Conservation (phyloP, 2,329 filamentous ascomycete genomes). For the Trichoderma breve region DNA sequence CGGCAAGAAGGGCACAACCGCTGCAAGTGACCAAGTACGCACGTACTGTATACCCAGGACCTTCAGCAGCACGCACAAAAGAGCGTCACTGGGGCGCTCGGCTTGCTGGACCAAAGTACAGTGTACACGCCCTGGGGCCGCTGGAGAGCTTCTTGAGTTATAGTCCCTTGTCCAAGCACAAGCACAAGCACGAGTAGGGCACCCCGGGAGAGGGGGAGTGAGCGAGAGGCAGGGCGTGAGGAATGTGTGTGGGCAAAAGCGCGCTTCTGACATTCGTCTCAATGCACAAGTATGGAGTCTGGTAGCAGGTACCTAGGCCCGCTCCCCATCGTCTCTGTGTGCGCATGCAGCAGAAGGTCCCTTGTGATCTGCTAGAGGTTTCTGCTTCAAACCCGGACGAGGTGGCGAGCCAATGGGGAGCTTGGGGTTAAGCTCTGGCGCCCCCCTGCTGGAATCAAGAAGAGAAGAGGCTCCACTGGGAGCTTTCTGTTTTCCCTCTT, state of each 20-base stretch:
- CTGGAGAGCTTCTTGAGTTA: neutral
- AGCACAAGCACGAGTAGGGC: neutral
- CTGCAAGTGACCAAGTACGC: neutral
- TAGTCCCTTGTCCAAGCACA: neutral
- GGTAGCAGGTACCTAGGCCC: neutral
- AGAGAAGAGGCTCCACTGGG: slow-evolving; percentile 3
- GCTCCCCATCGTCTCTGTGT: neutral
- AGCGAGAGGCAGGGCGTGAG: slow-evolving; percentile 8
- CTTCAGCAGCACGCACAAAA: neutral
- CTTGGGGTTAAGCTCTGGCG: slow-evolving; percentile 22
- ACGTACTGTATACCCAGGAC: neutral
- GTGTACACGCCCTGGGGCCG: neutral
- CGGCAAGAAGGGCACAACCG: neutral
- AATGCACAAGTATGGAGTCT: neutral
- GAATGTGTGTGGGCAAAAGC: slow-evolving; percentile 16
- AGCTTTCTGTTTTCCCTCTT: slow-evolving; percentile 13
- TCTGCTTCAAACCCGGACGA: slow-evolving; percentile 10
- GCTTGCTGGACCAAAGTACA: neutral
- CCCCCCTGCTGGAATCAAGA: slow-evolving; percentile 10
- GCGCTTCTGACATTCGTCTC: slow-evolving; percentile 13
- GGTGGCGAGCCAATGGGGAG: slow-evolving; percentile 23
- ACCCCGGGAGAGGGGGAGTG: neutral
- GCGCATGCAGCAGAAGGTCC: slow-evolving; percentile 19
- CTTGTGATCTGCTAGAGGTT: slow-evolving; percentile 23
- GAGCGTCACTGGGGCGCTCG: slow-evolving; percentile 1